Conservation (phyloP, 1,284 basidiomycete species). For the Boletellus deceptivus region DNA sequence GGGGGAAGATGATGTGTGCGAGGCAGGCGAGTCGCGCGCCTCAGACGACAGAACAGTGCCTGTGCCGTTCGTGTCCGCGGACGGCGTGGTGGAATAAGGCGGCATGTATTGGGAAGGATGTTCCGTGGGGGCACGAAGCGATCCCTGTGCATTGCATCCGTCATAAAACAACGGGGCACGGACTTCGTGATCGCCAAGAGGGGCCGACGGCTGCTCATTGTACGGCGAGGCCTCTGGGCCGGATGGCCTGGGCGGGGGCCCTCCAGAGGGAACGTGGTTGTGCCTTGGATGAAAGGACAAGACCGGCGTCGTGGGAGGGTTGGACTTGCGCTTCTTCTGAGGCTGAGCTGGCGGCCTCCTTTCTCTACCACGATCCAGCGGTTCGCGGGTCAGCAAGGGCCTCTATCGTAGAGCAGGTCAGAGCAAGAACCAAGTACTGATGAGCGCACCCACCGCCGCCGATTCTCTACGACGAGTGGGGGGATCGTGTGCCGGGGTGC, state of each 20-base stretch:
- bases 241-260: conserved; percentile 13
- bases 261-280: conserved; percentile 22
- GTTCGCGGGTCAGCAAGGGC: conserved; percentile 23
- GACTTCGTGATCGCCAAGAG: conserved; percentile 9
- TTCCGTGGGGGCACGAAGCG: conserved; percentile 13
- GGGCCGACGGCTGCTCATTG: conserved; percentile 11
- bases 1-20: conserved; percentile 22
- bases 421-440: conserved; percentile 8
- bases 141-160: conserved; percentile 16
- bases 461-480: conserved; percentile 17
- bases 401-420: conserved; percentile 24
- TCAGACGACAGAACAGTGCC: conserved; percentile 10
- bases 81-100: conserved; percentile 12
- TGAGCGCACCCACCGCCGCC: conserved; percentile 22
- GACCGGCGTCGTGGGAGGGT: conserved; percentile 17
- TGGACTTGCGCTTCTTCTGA: conserved; percentile 27
- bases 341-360: conserved; percentile 17
- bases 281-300: conserved; percentile 20
- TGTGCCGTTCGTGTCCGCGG: conserved; percentile 17
- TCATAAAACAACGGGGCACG: conserved; percentile 4
- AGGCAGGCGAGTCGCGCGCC: conserved; percentile 22
- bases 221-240: conserved; percentile 9
- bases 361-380: conserved; percentile 26
- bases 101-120: conserved; percentile 6
- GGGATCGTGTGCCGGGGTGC: not conserved